A percentile compares a stretch with the other conserved stretches of the same genome.
Conservation (phyloP, 139 green algal species). For the Tetratostichococcus sp. region DNA sequence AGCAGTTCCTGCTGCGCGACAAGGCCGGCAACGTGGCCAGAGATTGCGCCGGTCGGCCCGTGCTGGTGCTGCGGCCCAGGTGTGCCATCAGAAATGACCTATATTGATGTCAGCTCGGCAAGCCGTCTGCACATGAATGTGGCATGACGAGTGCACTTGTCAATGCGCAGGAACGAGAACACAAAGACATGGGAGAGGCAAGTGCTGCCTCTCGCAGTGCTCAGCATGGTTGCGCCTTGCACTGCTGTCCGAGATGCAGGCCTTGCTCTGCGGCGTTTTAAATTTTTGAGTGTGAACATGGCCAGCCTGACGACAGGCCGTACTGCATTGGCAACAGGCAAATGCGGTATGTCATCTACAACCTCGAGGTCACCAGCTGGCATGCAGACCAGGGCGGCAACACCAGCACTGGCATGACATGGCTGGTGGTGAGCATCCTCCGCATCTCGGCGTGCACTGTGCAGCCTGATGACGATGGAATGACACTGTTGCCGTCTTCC, state of each 20-base stretch:
- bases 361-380: constrained; percentile 58
- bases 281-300: too few species aligned
- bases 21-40: constrained; percentile 19
- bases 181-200: constrained; percentile 12
- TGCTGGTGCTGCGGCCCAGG: constrained; percentile 76
- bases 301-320: too few species aligned
- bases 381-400: constrained; percentile 51
- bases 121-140: too few species aligned
- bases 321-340: constrained; percentile 28
- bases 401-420: not conserved
- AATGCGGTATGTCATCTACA: constrained; percentile 78
- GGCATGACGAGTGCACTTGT: not conserved
- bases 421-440: not conserved
- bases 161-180: constrained; percentile 50
- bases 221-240: too few species aligned
- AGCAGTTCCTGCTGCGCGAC: constrained; percentile 65
- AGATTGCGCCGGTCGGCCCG: constrained; percentile 33
- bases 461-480: too few species aligned
- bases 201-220: too few species aligned
- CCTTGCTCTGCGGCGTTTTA: too few species aligned
- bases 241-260: too few species aligned
- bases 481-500: too few species aligned
- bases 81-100: constrained; percentile 11
- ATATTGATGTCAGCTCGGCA: too few species aligned
- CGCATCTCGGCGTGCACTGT: not conserved